Percentiles rank a stretch among this genome's conserved stretches.
These are phyloP conservation scores for Russula brevipes DNA, from an alignment of 768 basidiomycete genomes.

Conservation along the genomic window DNA sequence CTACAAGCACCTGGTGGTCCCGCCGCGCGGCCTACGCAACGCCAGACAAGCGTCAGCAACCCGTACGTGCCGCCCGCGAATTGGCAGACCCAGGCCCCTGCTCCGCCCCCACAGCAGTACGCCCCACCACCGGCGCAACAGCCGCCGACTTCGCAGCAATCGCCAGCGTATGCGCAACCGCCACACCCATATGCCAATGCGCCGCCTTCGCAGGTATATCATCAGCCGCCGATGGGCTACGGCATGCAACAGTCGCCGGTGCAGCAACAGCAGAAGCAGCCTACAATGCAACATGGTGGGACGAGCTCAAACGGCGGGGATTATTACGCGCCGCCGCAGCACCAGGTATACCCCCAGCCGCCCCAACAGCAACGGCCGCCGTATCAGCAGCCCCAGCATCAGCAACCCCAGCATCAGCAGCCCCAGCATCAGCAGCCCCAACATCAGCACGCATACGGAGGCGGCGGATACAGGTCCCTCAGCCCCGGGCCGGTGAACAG, in stretches of 20 bases:
- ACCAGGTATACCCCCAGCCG: constrained; percentile 16
- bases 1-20: constrained; percentile 20
- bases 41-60: constrained; percentile 15
- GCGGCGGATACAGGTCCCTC: constrained; percentile 37
- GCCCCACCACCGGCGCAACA: constrained; percentile 16
- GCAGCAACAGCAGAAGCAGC: constrained; percentile 30
- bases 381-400: constrained; percentile 26
- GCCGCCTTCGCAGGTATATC: constrained; percentile 18
- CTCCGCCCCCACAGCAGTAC: constrained; percentile 22
- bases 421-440: constrained; percentile 36
- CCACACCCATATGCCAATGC: constrained; percentile 22
- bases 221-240: neutral
- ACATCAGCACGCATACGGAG: constrained; percentile 32
- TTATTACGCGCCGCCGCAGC: constrained; percentile 17
- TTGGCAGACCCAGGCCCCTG: constrained; percentile 9
- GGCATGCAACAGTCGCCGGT: constrained; percentile 10
- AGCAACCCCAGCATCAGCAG: constrained; percentile 23
- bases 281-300: constrained; percentile 9
- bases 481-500: constrained; percentile 39
- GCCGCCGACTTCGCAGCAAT: constrained; percentile 16
- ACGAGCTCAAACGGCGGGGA: constrained; percentile 10
- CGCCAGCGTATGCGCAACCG: constrained; percentile 16
- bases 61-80: constrained; percentile 4
- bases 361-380: constrained; percentile 12
- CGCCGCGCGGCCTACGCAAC: constrained; percentile 2